These are phyloP conservation scores for Pseudomassariella vexata DNA, from an alignment of 2,329 filamentous ascomycete species.

Conservation along the genomic window DNA sequence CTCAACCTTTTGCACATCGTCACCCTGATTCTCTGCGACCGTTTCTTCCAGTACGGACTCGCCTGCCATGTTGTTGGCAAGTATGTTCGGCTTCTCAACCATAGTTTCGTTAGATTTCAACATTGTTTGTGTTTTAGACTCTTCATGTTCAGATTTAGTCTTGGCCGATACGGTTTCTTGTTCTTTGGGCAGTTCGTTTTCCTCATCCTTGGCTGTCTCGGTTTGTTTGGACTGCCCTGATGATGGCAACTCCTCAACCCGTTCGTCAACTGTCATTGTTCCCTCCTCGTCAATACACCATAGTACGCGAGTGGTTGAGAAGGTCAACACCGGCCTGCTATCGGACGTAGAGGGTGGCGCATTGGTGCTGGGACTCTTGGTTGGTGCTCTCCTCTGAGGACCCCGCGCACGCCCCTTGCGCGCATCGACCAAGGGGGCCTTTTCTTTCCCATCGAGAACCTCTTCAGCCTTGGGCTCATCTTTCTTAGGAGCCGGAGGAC, in stretches of 20 bases:
- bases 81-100: slow-evolving; percentile 23
- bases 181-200: neutral
- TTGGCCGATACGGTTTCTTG: neutral
- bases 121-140: slow-evolving; percentile 11
- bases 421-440: slow-evolving; percentile 78
- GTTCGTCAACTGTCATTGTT: slow-evolving; percentile 31
- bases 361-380: slow-evolving; percentile 37
- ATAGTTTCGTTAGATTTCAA: too few relatives aligned
- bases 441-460: slow-evolving; percentile 54
- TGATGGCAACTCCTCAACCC: slow-evolving; percentile 7
- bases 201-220: neutral
- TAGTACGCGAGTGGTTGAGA: slow-evolving; percentile 40
- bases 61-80: slow-evolving; percentile 24
- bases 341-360: slow-evolving; percentile 20
- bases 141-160: neutral
- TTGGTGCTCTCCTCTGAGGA: slow-evolving; percentile 69
- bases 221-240: slow-evolving; percentile 6
- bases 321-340: slow-evolving; percentile 33
- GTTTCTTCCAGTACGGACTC: slow-evolving; percentile 24
- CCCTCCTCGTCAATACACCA: slow-evolving; percentile 50
- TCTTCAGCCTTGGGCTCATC: slow-evolving; percentile 58
- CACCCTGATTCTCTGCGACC: slow-evolving; percentile 19
- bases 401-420: slow-evolving; percentile 87
- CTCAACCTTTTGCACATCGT: slow-evolving; percentile 22
- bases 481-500: slow-evolving; percentile 75